These are phyloP conservation scores for Conoideocrella luteorostrata DNA, from an alignment of 2,329 filamentous ascomycete species.

Conservation along the genomic window DNA sequence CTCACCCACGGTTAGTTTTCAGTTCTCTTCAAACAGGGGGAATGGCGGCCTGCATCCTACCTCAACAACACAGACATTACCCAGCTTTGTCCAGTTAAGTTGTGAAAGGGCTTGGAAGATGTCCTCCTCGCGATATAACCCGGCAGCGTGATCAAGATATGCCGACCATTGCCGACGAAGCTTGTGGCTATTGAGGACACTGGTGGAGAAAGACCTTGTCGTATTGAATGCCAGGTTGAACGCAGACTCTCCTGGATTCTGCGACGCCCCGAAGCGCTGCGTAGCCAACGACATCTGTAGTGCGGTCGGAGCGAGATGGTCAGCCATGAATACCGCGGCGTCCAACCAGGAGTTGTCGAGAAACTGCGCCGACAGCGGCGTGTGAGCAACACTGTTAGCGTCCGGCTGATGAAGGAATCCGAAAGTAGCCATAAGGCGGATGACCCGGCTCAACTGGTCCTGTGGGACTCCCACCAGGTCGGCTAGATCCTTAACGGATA, in stretches of 20 bases:
- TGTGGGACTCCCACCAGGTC: constrained; percentile 33
- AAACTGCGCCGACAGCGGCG: constrained; percentile 8
- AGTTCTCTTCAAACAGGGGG: too few species aligned
- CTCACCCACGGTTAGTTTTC: too few species aligned
- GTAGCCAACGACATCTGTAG: constrained; percentile 2
- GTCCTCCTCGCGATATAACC: background rate
- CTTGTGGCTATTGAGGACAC: background rate
- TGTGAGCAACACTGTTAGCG: constrained; percentile 7
- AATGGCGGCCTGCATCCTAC: constrained; percentile 1
- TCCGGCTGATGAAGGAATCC: constrained; percentile 8
- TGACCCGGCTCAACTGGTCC: constrained; percentile 26
- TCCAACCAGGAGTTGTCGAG: constrained; percentile 2
- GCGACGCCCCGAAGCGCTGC: background rate
- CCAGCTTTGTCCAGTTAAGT: constrained; percentile 2
- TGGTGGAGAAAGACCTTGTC: background rate
- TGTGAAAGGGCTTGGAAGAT: background rate
- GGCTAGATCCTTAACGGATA: constrained; percentile 33
- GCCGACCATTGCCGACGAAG: constrained; percentile 7
- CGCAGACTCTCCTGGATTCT: background rate
- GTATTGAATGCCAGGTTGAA: background rate
- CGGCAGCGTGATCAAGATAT: constrained; percentile 2
- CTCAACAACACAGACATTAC: background rate
- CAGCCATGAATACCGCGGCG: constrained; percentile 9
- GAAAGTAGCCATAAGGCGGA: constrained; percentile 14
- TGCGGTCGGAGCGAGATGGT: constrained; percentile 2